phyloP scores from a whole-genome alignment of 148 eudicot species.

The Euryodendron excelsum region DNA sequence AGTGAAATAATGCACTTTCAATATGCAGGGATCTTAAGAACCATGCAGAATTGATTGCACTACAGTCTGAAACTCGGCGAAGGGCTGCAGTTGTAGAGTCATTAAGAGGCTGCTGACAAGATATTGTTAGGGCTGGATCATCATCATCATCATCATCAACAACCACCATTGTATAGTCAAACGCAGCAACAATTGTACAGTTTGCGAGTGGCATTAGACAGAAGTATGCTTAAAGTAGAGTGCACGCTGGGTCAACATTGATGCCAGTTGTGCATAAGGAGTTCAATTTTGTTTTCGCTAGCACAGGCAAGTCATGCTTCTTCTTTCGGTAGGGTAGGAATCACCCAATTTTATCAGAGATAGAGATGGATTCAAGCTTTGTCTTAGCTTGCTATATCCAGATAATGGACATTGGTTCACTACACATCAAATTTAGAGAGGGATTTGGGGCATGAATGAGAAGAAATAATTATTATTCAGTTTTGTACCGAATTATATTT shows the following conservation, averaged over 20 bases:
- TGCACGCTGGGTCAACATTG: background rate
- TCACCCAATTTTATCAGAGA: background rate
- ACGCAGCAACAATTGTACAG: background rate
- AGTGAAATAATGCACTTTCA: background rate
- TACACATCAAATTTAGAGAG: background rate
- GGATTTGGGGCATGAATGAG: background rate
- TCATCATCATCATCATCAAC: background rate
- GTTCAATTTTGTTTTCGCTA: background rate
- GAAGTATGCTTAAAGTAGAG: background rate
- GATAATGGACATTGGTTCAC: background rate
- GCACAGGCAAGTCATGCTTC: background rate
- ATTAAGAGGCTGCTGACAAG: background rate
- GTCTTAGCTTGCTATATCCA: background rate
- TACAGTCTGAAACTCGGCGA: constrained; percentile 20
- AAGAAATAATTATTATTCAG: background rate
- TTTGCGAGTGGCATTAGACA: background rate
- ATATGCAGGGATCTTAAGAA: constrained; percentile 46
- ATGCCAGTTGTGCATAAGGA: background rate
- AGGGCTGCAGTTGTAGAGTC: constrained; percentile 20
- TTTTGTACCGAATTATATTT: background rate
- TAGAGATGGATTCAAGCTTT: background rate
- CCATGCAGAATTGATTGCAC: constrained; percentile 21
- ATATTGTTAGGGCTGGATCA: background rate
- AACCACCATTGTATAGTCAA: background rate
- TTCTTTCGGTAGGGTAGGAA: background rate